A percentile compares a stretch with the other conserved stretches of the same genome.
Conservation (phyloP, 805 yeast genomes). For the Suhomyces canberraensis region DNA sequence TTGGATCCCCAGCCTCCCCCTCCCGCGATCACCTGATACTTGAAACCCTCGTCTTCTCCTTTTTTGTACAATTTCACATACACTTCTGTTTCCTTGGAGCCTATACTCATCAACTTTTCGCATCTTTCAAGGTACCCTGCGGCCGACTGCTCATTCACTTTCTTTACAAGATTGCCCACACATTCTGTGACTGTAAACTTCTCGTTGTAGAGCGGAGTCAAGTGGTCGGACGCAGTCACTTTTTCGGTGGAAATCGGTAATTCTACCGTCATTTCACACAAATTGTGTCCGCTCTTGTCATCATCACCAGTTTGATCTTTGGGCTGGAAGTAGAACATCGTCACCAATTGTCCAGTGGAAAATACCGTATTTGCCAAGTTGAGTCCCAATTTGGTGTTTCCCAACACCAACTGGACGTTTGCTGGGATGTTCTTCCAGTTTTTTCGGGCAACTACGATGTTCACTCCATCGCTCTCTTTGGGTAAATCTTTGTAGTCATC, state of each 20-base stretch:
- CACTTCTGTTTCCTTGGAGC: constrained; percentile 43
- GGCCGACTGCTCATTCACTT: constrained; percentile 54
- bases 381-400: constrained; percentile 15
- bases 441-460: constrained; percentile 31
- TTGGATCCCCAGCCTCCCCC: constrained; percentile 78
- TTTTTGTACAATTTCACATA: constrained; percentile 29
- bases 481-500: constrained; percentile 23
- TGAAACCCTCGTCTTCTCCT: constrained; percentile 17
- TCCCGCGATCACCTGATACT: constrained; percentile 62
- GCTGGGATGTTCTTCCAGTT: constrained; percentile 38
- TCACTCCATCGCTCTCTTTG: constrained; percentile 33
- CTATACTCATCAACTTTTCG: constrained; percentile 33
- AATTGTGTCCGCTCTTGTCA: constrained; percentile 25
- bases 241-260: constrained; percentile 15
- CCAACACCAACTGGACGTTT: constrained; percentile 18
- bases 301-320: constrained; percentile 7
- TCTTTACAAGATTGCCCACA: constrained; percentile 58
- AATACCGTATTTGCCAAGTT: constrained; percentile 41
- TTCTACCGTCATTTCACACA: constrained; percentile 23
- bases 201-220: constrained; percentile 31
- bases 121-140: constrained; percentile 52
- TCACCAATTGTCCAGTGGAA: constrained; percentile 30
- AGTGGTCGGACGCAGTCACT: constrained; percentile 20
- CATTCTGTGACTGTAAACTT: constrained; percentile 45
- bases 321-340: constrained; percentile 33